These are phyloP conservation scores for Plasmodium vivax DNA, from an alignment of 169 alveolate species.

Conservation along the genomic window DNA sequence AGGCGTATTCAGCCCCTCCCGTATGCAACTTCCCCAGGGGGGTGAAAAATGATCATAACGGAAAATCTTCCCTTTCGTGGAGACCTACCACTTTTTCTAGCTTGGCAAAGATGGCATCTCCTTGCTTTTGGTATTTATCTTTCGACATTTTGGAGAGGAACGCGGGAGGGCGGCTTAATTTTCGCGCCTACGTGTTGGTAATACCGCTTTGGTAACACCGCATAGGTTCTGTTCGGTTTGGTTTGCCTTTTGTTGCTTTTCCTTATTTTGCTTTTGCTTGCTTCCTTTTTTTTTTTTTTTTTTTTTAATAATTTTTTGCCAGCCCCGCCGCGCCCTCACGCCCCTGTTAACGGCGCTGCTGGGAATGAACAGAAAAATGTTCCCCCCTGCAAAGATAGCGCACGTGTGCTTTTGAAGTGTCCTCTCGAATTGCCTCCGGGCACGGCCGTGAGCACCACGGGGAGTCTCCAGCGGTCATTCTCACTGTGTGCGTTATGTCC, in stretches of 20 bases:
- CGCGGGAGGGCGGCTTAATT: neutral
- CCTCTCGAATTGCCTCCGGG: neutral
- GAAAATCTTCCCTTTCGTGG: neutral
- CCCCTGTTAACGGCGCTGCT: neutral
- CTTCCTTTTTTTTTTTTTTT: neutral
- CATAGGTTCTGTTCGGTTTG: neutral
- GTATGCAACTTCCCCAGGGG: neutral
- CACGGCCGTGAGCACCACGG: neutral
- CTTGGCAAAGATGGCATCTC: constrained; percentile 84
- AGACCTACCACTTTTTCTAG: constrained; percentile 81
- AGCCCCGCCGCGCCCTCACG: neutral
- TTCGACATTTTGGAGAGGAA: constrained; percentile 52
- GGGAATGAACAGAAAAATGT: neutral
- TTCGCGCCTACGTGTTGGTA: neutral
- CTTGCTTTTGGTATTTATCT: constrained; percentile 82
- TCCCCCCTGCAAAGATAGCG: neutral
- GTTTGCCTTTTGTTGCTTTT: neutral
- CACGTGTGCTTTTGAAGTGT: neutral
- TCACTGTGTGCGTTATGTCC: neutral
- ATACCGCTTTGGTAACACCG: neutral
- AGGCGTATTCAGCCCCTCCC: neutral
- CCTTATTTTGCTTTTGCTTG: neutral
- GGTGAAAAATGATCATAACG: neutral
- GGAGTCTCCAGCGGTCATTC: neutral
- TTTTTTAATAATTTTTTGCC: neutral